Evolutionary conservation across 2,329 filamentous ascomycete genomes (phyloP).

Genomic region (Sclerotinia minor): DNA sequence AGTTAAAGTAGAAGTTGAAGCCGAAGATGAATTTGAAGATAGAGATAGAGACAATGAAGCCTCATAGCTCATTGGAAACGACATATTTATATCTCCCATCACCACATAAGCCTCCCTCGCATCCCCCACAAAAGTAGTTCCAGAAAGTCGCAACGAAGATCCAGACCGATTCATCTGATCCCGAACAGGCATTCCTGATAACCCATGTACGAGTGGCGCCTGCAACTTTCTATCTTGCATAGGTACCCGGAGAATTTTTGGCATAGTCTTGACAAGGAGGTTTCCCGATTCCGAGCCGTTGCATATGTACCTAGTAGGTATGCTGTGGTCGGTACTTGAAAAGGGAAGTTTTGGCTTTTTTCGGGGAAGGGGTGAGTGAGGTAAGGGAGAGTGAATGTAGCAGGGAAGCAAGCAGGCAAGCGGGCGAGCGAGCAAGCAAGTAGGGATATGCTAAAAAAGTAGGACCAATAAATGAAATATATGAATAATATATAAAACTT

Average conservation of each 20-base stretch:
- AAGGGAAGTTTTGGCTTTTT: background rate
- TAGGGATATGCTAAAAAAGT: background rate
- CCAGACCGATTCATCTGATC: conserved; percentile 3
- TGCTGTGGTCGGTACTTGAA: background rate
- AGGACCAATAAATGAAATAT: background rate
- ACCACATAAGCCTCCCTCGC: background rate
- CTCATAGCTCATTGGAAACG: background rate
- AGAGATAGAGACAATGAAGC: background rate
- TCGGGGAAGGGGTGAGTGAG: too few species aligned
- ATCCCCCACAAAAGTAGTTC: background rate
- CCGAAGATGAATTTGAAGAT: background rate
- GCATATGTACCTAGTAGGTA: conserved; percentile 10
- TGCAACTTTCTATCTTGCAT: conserved; percentile 2
- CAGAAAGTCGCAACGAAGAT: background rate
- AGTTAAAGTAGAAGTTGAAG: background rate
- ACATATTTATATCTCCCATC: background rate
- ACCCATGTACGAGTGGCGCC: conserved; percentile 13
- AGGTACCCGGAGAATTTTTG: background rate
- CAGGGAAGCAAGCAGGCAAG: background rate
- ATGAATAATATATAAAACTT: background rate
- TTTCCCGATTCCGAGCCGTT: conserved; percentile 14
- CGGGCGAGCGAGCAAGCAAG: background rate
- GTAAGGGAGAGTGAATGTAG: background rate
- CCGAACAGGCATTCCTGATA: background rate
- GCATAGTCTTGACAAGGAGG: conserved; percentile 3